phyloP scores from a whole-genome alignment of 78 protist genomes.

The Cyanophora paradoxa region DNA sequence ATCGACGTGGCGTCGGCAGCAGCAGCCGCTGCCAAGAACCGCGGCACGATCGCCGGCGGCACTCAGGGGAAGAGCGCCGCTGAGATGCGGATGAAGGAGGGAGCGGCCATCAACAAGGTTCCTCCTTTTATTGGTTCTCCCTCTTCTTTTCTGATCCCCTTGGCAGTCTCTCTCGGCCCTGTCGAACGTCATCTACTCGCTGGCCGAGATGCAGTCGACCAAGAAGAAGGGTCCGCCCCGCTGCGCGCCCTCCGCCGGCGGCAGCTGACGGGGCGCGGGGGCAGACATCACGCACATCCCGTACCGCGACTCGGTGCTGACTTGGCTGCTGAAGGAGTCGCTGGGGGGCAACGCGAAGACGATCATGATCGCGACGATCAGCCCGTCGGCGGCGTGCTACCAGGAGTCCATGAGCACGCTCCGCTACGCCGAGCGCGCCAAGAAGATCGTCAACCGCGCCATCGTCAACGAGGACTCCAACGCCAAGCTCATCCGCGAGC shows the following conservation, averaged over 20 bases:
- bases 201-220: too few species aligned
- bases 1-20: too few species aligned
- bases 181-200: constrained; percentile 24
- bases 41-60: too few species aligned
- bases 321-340: constrained; percentile 45
- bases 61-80: constrained; percentile 42
- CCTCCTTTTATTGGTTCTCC: too few species aligned
- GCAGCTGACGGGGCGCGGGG: too few species aligned
- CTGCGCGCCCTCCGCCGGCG: too few species aligned
- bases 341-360: constrained; percentile 37
- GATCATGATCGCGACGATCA: constrained; percentile 21
- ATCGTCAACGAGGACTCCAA: constrained; percentile 22
- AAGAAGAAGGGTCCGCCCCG: too few species aligned
- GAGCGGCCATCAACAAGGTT: constrained; percentile 27
- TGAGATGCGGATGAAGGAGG: constrained; percentile 53
- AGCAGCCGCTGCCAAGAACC: too few species aligned
- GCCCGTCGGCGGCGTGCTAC: too few species aligned
- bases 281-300: constrained; percentile 73
- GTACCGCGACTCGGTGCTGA: constrained; percentile 86
- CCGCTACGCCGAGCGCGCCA: constrained; percentile 33
- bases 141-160: background rate
- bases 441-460: constrained; percentile 28
- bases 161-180: constrained; percentile 19
- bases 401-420: constrained; percentile 26
- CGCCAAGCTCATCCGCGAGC: background rate